These are phyloP conservation scores for Capronia coronata DNA, from an alignment of 2,329 filamentous ascomycete genomes.

Conservation along the genomic window DNA sequence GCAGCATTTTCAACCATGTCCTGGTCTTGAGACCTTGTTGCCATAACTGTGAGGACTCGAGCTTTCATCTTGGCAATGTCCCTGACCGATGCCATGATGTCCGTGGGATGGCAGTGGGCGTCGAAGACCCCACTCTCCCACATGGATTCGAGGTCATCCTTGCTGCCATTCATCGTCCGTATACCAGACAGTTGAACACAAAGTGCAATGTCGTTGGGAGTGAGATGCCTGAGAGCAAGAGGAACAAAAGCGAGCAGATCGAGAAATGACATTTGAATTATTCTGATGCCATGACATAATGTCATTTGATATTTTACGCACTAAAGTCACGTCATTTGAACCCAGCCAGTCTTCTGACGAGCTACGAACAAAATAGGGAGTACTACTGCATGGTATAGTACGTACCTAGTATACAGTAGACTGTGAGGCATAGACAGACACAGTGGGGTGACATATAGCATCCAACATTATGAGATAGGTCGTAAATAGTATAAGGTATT, in stretches of 20 bases:
- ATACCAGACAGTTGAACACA: background rate
- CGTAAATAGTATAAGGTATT: too few species aligned
- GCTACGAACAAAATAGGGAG: too few species aligned
- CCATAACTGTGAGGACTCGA: slow-evolving; percentile 55
- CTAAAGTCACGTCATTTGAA: slow-evolving; percentile 4
- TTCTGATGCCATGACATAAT: background rate
- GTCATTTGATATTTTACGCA: background rate
- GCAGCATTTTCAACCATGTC: slow-evolving; percentile 50
- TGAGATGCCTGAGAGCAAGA: background rate
- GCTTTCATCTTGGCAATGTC: slow-evolving; percentile 53
- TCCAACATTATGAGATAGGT: too few species aligned
- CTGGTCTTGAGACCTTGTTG: slow-evolving; percentile 57
- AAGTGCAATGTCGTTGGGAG: background rate
- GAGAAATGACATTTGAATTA: too few species aligned
- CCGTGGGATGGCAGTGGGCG: slow-evolving; percentile 62
- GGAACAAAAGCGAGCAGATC: background rate
- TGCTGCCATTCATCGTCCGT: background rate
- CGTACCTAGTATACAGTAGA: too few species aligned
- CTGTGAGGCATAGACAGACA: too few species aligned
- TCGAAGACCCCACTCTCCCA: slow-evolving; percentile 59
- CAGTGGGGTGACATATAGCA: too few species aligned
- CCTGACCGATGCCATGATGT: slow-evolving; percentile 53
- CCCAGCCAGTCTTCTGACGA: too few species aligned
- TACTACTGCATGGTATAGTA: too few species aligned
- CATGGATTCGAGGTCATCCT: slow-evolving; percentile 11